phyloP scores from a whole-genome alignment of 1,284 basidiomycete species.

The Puccinia coronata region DNA sequence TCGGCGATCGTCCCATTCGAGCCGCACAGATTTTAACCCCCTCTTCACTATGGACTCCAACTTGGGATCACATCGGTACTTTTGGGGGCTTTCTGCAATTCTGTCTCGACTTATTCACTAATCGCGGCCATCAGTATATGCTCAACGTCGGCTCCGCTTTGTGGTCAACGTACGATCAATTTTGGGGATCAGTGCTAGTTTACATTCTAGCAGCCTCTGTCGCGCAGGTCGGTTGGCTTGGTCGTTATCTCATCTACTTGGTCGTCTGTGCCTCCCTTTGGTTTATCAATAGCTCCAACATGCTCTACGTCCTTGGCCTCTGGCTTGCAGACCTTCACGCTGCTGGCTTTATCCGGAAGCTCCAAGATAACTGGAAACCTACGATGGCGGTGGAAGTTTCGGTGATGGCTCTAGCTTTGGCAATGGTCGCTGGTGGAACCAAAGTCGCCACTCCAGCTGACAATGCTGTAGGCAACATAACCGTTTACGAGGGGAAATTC shows the following conservation, averaged over 20 bases:
- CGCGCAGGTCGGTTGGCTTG: constrained; percentile 57
- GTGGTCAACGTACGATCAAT: constrained; percentile 61
- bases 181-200: constrained; percentile 60
- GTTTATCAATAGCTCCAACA: constrained; percentile 58
- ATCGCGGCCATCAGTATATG: constrained; percentile 60
- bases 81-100: constrained; percentile 59
- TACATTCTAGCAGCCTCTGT: constrained; percentile 59
- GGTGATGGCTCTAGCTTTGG: constrained; percentile 57
- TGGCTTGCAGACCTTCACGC: constrained; percentile 59
- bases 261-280: constrained; percentile 56
- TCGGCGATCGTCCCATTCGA: constrained; percentile 56
- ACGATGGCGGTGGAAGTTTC: constrained; percentile 57
- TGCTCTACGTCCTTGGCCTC: constrained; percentile 58
- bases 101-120: constrained; percentile 59
- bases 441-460: constrained; percentile 57
- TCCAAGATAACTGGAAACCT: constrained; percentile 58
- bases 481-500: constrained; percentile 58
- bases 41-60: constrained; percentile 59
- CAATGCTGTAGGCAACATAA: constrained; percentile 56
- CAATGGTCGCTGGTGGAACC: constrained; percentile 58
- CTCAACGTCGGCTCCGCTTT: constrained; percentile 59
- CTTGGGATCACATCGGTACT: constrained; percentile 59
- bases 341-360: constrained; percentile 59
- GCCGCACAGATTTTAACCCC: constrained; percentile 56
- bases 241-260: constrained; percentile 58